Evolutionary conservation across 2,329 filamentous ascomycete genomes (phyloP), one percentile per base, ranked within the genome.

Genomic region (Ceratocystis colombiana): DNA sequence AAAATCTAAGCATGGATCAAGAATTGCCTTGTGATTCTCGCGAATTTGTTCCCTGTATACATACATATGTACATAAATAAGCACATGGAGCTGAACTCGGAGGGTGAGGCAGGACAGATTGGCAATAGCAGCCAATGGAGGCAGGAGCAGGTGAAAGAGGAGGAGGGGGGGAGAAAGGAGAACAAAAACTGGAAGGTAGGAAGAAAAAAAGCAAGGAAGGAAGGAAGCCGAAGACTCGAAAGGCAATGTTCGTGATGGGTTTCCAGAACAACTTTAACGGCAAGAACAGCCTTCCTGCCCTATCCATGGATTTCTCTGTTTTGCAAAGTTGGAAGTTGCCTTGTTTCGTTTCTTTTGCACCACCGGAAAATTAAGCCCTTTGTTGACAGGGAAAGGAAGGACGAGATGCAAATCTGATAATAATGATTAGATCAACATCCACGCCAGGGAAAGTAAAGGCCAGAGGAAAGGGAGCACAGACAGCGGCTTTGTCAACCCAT

Each of bases 401-500:
- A 28, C 20, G 5, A 20, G 12, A 59, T 4, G 55, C 28, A 59
- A 30, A 59, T 59, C 55, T 53, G 55, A 59, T 33, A 33, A 59
- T 59, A 33, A 59, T 59, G 28, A 59, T 37, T 17, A 20, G 55
- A 59, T 59, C 55, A 33, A 41, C 37, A 41, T 41, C 37, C 37
- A 41, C 37, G 0, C 37, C 37, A 7, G 5, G 17, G 25, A 10
- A 17, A 53, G n/a, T 5, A 53, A 25, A 28, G n/a, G 1, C 17
- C 15, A n/a, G 28, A 20, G 25, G 15, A 17, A 3, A 59, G 22
- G 55, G n/a, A 37, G 55, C 55, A 59, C 55, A 59, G 55, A 59
- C 55, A 59, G 33, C 28, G 61, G 41, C 41, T 7, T 48, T 62
- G 41, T 62, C 55, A 59, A 28, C 25, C 37, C 37, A 41, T 17